phyloP scores from a whole-genome alignment of 495 filamentous ascomycete genomes.

The Daldinia concentrica region DNA sequence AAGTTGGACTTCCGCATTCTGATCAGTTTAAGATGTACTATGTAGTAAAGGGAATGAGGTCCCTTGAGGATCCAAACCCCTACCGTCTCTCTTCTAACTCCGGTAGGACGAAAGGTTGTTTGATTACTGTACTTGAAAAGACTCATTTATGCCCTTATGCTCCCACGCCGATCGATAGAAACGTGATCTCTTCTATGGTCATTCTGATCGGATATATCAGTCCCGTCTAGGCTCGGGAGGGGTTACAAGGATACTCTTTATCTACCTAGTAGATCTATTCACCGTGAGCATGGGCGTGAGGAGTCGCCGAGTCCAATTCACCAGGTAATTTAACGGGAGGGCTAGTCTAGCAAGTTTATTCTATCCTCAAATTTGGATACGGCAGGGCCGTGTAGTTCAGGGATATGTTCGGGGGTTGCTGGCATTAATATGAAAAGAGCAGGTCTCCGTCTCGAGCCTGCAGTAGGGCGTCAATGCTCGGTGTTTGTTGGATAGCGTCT shows the following conservation, averaged over 20 bases:
- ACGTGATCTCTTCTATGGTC: neutral
- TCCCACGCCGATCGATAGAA: constrained; percentile 4
- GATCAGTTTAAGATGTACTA: neutral
- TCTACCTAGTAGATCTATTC: constrained; percentile 26
- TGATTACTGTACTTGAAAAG: constrained; percentile 16
- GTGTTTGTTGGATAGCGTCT: constrained; percentile 12
- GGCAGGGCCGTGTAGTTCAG: constrained; percentile 5
- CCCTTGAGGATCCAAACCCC: neutral
- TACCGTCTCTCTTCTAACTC: neutral
- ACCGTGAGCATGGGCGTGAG: neutral
- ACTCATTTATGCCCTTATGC: constrained; percentile 1
- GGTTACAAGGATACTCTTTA: constrained; percentile 20
- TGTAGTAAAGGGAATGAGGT: neutral
- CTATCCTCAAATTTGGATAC: constrained; percentile 1
- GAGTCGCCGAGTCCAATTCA: constrained; percentile 9
- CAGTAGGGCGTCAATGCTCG: constrained; percentile 10
- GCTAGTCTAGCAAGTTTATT: constrained; percentile 20
- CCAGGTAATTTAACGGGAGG: constrained; percentile 20
- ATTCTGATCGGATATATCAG: constrained; percentile 17
- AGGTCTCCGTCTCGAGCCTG: constrained; percentile 10
- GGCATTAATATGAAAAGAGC: constrained; percentile 30
- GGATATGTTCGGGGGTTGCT: constrained; percentile 20
- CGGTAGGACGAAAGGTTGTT: neutral
- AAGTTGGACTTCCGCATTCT: neutral
- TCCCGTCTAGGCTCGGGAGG: constrained; percentile 14